These are phyloP conservation scores for Exophiala sp. DNA, from an alignment of 2,329 filamentous ascomycete genomes.

Conservation along the genomic window DNA sequence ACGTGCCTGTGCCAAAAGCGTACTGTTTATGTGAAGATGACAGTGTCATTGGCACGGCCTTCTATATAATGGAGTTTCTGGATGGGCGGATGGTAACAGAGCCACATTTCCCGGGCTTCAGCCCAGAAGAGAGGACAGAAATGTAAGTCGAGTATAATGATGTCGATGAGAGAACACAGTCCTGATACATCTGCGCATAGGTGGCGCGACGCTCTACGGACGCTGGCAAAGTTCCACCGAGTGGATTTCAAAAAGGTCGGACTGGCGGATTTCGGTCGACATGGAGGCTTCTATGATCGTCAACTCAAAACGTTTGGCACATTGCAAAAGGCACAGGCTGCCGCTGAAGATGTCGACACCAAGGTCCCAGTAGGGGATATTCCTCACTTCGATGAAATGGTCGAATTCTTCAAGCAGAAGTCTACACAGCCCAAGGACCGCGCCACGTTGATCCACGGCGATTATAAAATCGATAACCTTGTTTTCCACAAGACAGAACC, in stretches of 20 bases:
- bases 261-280: slow-evolving; percentile 66
- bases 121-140: slow-evolving; percentile 60
- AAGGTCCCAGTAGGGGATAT: slow-evolving; percentile 70
- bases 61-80: slow-evolving; percentile 96
- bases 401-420: slow-evolving; percentile 68
- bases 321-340: slow-evolving; percentile 72
- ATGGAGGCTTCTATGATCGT: slow-evolving; percentile 71
- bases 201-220: slow-evolving; percentile 78
- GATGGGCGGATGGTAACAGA: slow-evolving; percentile 92
- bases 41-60: slow-evolving; percentile 75
- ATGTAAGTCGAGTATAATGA: slow-evolving; percentile 53
- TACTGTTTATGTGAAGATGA: slow-evolving; percentile 82
- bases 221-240: slow-evolving; percentile 77
- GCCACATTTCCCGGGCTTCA: slow-evolving; percentile 68
- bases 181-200: slow-evolving; percentile 35
- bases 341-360: slow-evolving; percentile 69
- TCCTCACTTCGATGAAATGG: slow-evolving; percentile 74
- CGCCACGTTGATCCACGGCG: slow-evolving; percentile 78
- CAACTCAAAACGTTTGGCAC: slow-evolving; percentile 78
- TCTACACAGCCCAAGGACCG: slow-evolving; percentile 68
- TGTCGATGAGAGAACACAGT: not conserved
- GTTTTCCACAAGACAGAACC: slow-evolving; percentile 86
- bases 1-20: slow-evolving; percentile 78
- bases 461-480: slow-evolving; percentile 92
- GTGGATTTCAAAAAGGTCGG: slow-evolving; percentile 62